Evolutionary conservation across 2,329 filamentous ascomycete species (phyloP), one percentile per base, ranked within the genome.

Genomic region (Scedosporium minutisporum): DNA sequence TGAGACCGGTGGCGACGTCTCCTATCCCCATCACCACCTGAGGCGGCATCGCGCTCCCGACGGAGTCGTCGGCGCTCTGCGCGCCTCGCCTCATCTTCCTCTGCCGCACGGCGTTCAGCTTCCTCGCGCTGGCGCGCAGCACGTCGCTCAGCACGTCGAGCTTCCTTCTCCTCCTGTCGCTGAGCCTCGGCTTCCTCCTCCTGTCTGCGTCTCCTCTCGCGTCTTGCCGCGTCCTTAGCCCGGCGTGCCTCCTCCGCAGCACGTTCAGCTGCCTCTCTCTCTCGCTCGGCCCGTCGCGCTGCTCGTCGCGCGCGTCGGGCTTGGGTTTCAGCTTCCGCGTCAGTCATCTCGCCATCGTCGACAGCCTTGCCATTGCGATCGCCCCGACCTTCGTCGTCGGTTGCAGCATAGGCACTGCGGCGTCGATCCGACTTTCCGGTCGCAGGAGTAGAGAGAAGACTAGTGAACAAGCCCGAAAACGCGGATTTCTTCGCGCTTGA

Each of bases 261-360:
- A 57, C 74, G 78, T 25, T 84, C 80, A n/a, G 72, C 74, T 41
- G 79, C 80, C 62, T 76, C 76, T 27, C 73, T 65, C 21, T 77
- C 76, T 6, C 74, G 76, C 63, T 86, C 83, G 2, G 81, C 79
- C 16, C 80, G 81, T 60, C 78, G 81, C 1, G 84, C 80, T 63
- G 81, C 82, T n/a, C 87, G 84, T 63, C 85, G 85, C 33, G 83
- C 84, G 55, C 81, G 81, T 58, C 85, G 82, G 23, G 82, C 84
- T 70, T 89, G 82, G 23, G 82, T 84, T 70, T 89, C 87, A 27
- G 80, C 77, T 12, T 87, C 84, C 33, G 80, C 77, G 16, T 86
- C 84, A 3, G 81, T 76, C 63, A 78, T 75, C 6, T 75, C 72
- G 9, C 71, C 74, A 29, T 80, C 80, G 46, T 84, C 83, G 48